phyloP scores from a whole-genome alignment of 805 yeast species.

The Kuraishia molischiana region DNA sequence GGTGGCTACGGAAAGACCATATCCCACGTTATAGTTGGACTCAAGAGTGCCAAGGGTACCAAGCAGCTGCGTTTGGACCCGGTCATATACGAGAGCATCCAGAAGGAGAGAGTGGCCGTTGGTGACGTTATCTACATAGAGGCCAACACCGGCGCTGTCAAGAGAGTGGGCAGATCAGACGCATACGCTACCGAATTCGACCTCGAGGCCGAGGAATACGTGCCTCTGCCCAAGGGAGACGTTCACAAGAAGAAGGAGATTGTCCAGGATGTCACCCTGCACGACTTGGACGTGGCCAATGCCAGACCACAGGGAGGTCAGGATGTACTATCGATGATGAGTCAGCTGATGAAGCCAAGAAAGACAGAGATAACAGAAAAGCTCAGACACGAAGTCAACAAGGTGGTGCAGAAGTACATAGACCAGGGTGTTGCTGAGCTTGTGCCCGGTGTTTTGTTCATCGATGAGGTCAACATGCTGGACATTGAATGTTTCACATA shows the following conservation, averaged over 20 bases:
- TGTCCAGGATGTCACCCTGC: slow-evolving; percentile 94
- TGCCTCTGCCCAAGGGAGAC: slow-evolving; percentile 97
- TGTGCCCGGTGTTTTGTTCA: slow-evolving; percentile 94
- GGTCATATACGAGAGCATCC: slow-evolving; percentile 85
- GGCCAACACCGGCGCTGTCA: slow-evolving; percentile 95
- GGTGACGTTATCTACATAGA: slow-evolving; percentile 98
- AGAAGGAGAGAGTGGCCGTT: slow-evolving; percentile 86
- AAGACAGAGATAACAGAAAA: slow-evolving; percentile 97
- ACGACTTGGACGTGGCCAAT: slow-evolving; percentile 93
- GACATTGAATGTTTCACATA: slow-evolving; percentile 95
- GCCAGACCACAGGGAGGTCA: slow-evolving; percentile 97
- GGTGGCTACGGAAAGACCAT: slow-evolving; percentile 98
- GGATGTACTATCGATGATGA: slow-evolving; percentile 92
- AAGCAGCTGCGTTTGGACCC: slow-evolving; percentile 87
- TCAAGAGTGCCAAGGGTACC: slow-evolving; percentile 87
- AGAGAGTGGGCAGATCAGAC: slow-evolving; percentile 96
- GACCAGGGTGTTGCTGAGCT: slow-evolving; percentile 98
- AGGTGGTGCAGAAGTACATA: slow-evolving; percentile 90
- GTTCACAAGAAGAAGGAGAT: slow-evolving; percentile 97
- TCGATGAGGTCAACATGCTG: slow-evolving; percentile 97
- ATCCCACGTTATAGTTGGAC: slow-evolving; percentile 85
- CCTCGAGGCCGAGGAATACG: slow-evolving; percentile 97
- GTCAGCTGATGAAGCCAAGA: slow-evolving; percentile 90
- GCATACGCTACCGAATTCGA: slow-evolving; percentile 98
- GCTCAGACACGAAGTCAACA: slow-evolving; percentile 84